Conservation (phyloP, 768 basidiomycete genomes). For the Mycena latifolia region DNA sequence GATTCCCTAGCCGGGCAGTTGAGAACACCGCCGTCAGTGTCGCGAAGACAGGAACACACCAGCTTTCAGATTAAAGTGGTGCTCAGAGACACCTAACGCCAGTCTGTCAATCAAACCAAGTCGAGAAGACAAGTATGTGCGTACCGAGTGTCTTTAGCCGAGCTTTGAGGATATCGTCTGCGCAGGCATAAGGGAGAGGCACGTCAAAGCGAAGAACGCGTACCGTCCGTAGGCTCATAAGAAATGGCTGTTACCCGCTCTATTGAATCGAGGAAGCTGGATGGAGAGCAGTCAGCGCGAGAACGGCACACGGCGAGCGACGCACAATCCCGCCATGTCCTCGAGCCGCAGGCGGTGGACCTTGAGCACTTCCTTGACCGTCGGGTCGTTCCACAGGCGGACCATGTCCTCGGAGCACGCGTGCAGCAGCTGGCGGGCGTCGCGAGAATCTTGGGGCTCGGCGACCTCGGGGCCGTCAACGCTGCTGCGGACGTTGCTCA, state of each 20-base stretch:
- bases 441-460: slow-evolving; percentile 51
- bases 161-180: slow-evolving; percentile 68
- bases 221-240: slow-evolving; percentile 67
- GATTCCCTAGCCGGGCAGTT: slow-evolving; percentile 30
- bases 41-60: slow-evolving; percentile 41
- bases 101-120: background rate
- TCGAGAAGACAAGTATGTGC: background rate
- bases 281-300: slow-evolving; percentile 34
- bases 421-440: slow-evolving; percentile 58
- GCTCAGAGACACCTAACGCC: slow-evolving; percentile 64
- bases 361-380: slow-evolving; percentile 54
- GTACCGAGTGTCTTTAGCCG: slow-evolving; percentile 57
- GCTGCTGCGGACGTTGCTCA: slow-evolving; percentile 45
- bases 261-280: slow-evolving; percentile 64
- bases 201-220: background rate
- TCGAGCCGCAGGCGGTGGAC: slow-evolving; percentile 59
- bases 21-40: background rate
- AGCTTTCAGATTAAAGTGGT: slow-evolving; percentile 62
- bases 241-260: slow-evolving; percentile 58
- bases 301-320: background rate
- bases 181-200: background rate
- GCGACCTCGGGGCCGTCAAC: slow-evolving; percentile 42
- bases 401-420: slow-evolving; percentile 67
- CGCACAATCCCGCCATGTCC: slow-evolving; percentile 57
- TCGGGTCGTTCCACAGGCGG: slow-evolving; percentile 61